Evolutionary conservation across 164 flowering plant genomes (phyloP), one percentile per base, ranked within the genome.

Genomic region (Macadamia integrifolia): DNA sequence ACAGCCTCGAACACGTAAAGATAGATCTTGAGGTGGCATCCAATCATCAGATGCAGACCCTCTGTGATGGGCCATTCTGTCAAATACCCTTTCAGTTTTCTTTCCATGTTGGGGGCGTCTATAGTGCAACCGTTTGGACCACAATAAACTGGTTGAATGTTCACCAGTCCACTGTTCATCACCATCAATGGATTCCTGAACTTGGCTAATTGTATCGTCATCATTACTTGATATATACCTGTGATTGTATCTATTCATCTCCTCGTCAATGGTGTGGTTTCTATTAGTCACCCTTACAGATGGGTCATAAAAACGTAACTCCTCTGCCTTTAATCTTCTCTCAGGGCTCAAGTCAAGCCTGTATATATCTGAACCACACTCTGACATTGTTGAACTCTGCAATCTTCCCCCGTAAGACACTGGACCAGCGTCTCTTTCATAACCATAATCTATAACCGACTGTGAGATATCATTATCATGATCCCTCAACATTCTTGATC

Each of bases 361-460:
- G 23, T 78, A 69, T 10, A 52, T 18, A 55, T 64, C 62, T 7
- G 56, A 70, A 66, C 69, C 78, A 65, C 56, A 48, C 32, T 77
- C 77, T 40, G 58, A 52, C 59, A 62, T 28, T 55, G 44, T 42
- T 58, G 74, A 57, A 10, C 65, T 57, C 42, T 60, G 69, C 32
- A 62, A 60, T 57, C 60, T 66, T 60, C 77, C 81, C 44, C 69
- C 67, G 55, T 69, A 71, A 66, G 43, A 62, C 42, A 66, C 29
- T 10, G 66, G 67, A 66, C 63, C 69, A 48, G 59, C 79, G 58
- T 75, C 82, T 64, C 71, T 61, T 44, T 67, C 74, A 49, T 62
- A 75, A 64, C 42, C 70, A 82, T 72, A 74, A 66, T 62, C 77
- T 32, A 65, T 68, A 42, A 40, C 71, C 9, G 13, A 4, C 31